Conservation (phyloP, 306 rosid genomes). For the Comarum palustre region DNA sequence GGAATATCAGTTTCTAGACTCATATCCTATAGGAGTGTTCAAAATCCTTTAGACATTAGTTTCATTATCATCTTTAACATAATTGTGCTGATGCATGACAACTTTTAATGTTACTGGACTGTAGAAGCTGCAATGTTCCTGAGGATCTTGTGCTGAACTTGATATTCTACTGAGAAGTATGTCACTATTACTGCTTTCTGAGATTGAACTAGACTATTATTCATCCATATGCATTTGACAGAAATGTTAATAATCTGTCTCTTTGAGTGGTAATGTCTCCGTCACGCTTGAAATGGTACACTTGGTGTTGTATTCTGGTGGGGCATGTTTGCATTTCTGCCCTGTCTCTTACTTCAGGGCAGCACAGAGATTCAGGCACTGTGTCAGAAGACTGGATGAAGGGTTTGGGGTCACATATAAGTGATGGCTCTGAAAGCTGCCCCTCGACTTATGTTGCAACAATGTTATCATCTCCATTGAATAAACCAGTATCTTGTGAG, state of each 20-base stretch:
- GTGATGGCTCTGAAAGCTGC: slow-evolving; percentile 34
- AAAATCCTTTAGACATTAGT: not conserved
- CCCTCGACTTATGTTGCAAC: slow-evolving; percentile 27
- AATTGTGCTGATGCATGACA: slow-evolving; percentile 18
- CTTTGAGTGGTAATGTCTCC: slow-evolving; percentile 62
- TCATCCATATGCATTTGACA: slow-evolving; percentile 27
- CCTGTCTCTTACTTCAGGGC: slow-evolving; percentile 45
- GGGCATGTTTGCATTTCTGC: slow-evolving; percentile 50
- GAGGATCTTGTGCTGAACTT: slow-evolving; percentile 14
- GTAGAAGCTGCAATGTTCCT: slow-evolving; percentile 7
- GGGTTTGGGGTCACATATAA: slow-evolving; percentile 35
- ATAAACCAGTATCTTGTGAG: slow-evolving; percentile 59
- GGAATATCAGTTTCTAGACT: not conserved
- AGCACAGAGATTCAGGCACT: slow-evolving; percentile 33
- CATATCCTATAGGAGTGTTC: not conserved
- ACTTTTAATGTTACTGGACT: not conserved
- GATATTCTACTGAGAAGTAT: slow-evolving; percentile 7
- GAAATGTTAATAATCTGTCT: slow-evolving; percentile 18
- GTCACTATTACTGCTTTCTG: not conserved
- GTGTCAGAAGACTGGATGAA: slow-evolving; percentile 35
- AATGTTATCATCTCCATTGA: slow-evolving; percentile 35
- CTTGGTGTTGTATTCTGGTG: slow-evolving; percentile 57
- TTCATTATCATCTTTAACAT: not conserved
- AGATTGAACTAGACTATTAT: slow-evolving; percentile 26
- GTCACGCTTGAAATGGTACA: slow-evolving; percentile 43